A percentile compares a stretch with the other conserved stretches of the same genome.
phyloP scores from a whole-genome alignment of 768 basidiomycete genomes.

The Termitomyces titanicus region DNA sequence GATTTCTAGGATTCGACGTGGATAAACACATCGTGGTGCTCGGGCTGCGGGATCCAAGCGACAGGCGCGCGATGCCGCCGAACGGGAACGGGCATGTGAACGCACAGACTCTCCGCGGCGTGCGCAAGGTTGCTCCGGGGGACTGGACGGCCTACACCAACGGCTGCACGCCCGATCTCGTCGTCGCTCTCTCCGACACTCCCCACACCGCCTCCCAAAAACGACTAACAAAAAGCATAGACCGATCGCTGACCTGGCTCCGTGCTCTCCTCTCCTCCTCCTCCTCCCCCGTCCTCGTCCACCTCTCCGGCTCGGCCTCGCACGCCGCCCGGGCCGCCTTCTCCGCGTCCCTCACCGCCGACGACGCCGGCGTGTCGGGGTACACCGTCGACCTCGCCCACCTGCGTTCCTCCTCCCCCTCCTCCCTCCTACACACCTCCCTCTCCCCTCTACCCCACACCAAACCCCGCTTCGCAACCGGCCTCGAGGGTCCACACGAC shows the following conservation, averaged over 20 bases:
- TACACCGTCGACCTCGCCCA: conserved; percentile 70
- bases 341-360: conserved; percentile 48
- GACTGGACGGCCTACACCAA: conserved; percentile 54
- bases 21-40: conserved; percentile 51
- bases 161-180: conserved; percentile 63
- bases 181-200: conserved; percentile 67
- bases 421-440: conserved; percentile 54
- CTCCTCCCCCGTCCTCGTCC: conserved; percentile 49
- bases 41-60: conserved; percentile 61
- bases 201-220: conserved; percentile 76
- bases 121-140: conserved; percentile 58
- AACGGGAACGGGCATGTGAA: conserved; percentile 60
- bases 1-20: conserved; percentile 54
- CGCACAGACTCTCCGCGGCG: conserved; percentile 61
- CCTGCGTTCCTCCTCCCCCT: conserved; percentile 20
- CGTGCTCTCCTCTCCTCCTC: conserved; percentile 40
- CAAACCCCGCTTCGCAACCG: conserved; percentile 66
- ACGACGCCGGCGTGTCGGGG: conserved; percentile 70
- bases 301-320: conserved; percentile 62
- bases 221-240: conserved; percentile 70
- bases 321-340: conserved; percentile 61
- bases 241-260: conserved; percentile 67
- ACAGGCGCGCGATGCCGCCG: conserved; percentile 65
- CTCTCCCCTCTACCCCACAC: conserved; percentile 44
- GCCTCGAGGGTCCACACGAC: conserved; percentile 64